phyloP scores from a whole-genome alignment of 441 rosid genomes.

The Aquilaria agallochum region DNA sequence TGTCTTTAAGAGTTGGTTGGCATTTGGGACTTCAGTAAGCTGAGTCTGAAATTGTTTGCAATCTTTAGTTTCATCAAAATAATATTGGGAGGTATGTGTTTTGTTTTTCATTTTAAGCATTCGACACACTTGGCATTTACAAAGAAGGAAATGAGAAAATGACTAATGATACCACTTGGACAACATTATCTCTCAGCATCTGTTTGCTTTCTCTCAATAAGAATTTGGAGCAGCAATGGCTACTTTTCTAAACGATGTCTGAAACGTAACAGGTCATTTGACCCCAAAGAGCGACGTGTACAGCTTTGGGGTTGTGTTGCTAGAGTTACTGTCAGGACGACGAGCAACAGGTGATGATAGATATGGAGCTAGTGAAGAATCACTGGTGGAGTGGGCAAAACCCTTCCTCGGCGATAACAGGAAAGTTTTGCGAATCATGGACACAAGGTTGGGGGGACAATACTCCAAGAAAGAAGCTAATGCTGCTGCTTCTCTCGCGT shows the following conservation, averaged over 20 bases:
- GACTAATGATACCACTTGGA: neutral
- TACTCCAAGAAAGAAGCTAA: constrained; percentile 76
- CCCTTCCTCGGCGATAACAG: constrained; percentile 65
- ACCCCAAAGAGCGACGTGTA: constrained; percentile 87
- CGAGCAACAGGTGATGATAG: constrained; percentile 56
- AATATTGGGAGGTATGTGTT: no score
- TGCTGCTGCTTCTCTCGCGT: constrained; percentile 60
- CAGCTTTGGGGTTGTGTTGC: constrained; percentile 79
- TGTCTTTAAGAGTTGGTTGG: neutral
- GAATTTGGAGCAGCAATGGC: no score
- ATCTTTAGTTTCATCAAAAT: no score
- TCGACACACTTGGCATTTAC: no score
- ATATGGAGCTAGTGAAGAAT: constrained; percentile 39
- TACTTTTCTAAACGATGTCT: neutral
- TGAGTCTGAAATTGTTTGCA: no score
- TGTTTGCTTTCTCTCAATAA: no score
- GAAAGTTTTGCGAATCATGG: constrained; percentile 77
- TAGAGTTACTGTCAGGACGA: constrained; percentile 69
- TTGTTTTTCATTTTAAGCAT: no score
- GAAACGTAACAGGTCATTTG: constrained; percentile 53
- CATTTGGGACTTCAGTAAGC: neutral
- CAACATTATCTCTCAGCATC: no score
- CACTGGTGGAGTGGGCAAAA: constrained; percentile 81
- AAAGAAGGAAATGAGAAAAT: neutral
- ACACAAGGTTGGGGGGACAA: constrained; percentile 77